Percentiles rank a stretch among this genome's conserved stretches.
Evolutionary conservation across 768 basidiomycete genomes (phyloP).

Genomic region (Vararia minispora): DNA sequence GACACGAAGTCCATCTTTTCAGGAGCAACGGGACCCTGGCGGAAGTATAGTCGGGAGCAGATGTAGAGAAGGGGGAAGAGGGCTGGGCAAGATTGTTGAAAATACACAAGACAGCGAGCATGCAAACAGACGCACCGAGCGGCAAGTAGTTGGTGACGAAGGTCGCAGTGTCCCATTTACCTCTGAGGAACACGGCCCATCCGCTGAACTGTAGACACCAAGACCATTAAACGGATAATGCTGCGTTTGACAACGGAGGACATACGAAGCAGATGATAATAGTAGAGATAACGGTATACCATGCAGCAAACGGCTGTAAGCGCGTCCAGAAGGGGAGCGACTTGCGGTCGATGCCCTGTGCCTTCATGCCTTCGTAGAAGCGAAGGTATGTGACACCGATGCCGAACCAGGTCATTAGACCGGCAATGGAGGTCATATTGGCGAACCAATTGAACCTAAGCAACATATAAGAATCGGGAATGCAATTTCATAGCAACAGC

Average conservation of each 20-base stretch:
- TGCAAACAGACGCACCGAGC: conserved; percentile 5
- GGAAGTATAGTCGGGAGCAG: conserved; percentile 43
- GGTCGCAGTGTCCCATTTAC: conserved; percentile 41
- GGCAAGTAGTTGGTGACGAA: conserved; percentile 85
- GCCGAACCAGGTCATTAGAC: conserved; percentile 37
- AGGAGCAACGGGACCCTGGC: conserved; percentile 32
- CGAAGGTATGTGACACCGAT: conserved; percentile 44
- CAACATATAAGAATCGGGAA: background rate
- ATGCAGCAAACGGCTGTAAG: conserved; percentile 69
- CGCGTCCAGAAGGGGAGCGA: conserved; percentile 59
- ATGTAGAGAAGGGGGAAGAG: conserved; percentile 70
- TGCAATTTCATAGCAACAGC: no score
- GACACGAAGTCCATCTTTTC: conserved; percentile 80
- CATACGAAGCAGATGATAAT: conserved; percentile 53
- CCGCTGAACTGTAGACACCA: conserved; percentile 34
- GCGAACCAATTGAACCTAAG: conserved; percentile 71
- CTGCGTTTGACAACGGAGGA: conserved; percentile 4
- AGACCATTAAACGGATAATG: conserved; percentile 21
- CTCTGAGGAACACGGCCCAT: conserved; percentile 40
- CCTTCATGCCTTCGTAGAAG: conserved; percentile 75
- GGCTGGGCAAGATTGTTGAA: conserved; percentile 18
- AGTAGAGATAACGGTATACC: conserved; percentile 26
- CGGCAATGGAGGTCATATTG: conserved; percentile 41
- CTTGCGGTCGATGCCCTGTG: conserved; percentile 64
- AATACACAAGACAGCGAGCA: background rate